phyloP scores from a whole-genome alignment of 176 grass and related monocot genomes.

The Oryza longistaminata region DNA sequence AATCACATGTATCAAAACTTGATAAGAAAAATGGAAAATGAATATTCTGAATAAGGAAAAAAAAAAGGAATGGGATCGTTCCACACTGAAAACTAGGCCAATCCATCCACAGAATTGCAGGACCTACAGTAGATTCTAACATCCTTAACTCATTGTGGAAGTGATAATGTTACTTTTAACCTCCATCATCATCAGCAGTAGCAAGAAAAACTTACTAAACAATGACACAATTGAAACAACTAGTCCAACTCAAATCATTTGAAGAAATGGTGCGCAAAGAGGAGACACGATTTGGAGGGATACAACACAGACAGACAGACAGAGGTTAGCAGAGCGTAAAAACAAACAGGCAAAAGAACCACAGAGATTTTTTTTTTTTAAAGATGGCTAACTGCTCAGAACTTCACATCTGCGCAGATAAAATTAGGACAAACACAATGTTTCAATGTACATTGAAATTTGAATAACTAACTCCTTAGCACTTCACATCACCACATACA shows the following conservation, averaged over 20 bases:
- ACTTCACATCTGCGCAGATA: not conserved
- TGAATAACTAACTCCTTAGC: not conserved
- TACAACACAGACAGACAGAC: not conserved
- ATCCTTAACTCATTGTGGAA: not conserved
- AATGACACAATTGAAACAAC: not conserved
- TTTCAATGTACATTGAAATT: constrained; percentile 13
- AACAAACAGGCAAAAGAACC: not conserved
- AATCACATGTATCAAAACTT: not conserved
- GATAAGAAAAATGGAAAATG: not conserved
- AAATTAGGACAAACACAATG: not conserved
- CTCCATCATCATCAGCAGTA: not conserved
- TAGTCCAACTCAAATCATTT: not conserved
- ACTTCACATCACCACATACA: not conserved
- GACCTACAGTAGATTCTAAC: not conserved
- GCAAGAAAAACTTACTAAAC: not conserved
- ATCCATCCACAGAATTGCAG: not conserved
- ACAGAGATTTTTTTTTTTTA: not conserved
- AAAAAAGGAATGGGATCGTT: not conserved
- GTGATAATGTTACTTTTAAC: not conserved
- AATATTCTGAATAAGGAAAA: not conserved
- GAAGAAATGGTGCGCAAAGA: not conserved
- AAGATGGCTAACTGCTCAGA: not conserved
- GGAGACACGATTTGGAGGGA: not conserved
- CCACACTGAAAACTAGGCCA: not conserved
- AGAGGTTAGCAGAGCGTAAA: not conserved